Percentiles rank a stretch among this genome's conserved stretches.
Evolutionary conservation across 352 stramenopile species (phyloP).

Genomic region (Globisporangium viniferum): DNA sequence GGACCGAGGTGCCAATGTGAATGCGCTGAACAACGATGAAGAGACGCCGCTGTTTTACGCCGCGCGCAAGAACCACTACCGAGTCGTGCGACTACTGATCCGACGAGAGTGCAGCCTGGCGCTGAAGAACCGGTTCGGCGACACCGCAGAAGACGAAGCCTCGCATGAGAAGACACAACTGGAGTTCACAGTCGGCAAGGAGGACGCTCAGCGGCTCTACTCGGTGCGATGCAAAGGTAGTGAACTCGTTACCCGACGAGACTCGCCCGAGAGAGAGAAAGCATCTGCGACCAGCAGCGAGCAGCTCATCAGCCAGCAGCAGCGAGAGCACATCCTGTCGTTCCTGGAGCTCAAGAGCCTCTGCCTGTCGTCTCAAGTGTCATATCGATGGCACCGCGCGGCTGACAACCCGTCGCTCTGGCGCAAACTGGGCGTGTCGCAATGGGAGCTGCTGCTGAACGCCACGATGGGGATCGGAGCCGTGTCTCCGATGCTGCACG

Average conservation of each 20-base stretch:
- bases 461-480: constrained; percentile 52
- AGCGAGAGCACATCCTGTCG: constrained; percentile 56
- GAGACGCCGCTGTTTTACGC: constrained; percentile 80
- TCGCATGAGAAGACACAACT: constrained; percentile 42
- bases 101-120: constrained; percentile 56
- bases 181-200: constrained; percentile 50
- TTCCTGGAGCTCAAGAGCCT: constrained; percentile 70
- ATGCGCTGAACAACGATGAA: constrained; percentile 42
- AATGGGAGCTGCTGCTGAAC: constrained; percentile 61
- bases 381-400: constrained; percentile 73
- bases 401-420: constrained; percentile 60
- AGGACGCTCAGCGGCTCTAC: constrained; percentile 40
- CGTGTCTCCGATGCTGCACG: constrained; percentile 36
- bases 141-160: constrained; percentile 67
- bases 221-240: not conserved
- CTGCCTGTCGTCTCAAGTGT: constrained; percentile 50
- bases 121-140: constrained; percentile 57
- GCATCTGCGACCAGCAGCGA: constrained; percentile 13
- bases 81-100: constrained; percentile 58
- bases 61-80: constrained; percentile 58
- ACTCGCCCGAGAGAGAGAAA: not conserved
- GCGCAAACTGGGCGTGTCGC: constrained; percentile 60
- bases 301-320: constrained; percentile 33
- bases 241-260: not conserved
- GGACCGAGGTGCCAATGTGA: constrained; percentile 52